Conservation (phyloP, 2,329 filamentous ascomycete genomes). For the Aspergillus aculeatinus region DNA sequence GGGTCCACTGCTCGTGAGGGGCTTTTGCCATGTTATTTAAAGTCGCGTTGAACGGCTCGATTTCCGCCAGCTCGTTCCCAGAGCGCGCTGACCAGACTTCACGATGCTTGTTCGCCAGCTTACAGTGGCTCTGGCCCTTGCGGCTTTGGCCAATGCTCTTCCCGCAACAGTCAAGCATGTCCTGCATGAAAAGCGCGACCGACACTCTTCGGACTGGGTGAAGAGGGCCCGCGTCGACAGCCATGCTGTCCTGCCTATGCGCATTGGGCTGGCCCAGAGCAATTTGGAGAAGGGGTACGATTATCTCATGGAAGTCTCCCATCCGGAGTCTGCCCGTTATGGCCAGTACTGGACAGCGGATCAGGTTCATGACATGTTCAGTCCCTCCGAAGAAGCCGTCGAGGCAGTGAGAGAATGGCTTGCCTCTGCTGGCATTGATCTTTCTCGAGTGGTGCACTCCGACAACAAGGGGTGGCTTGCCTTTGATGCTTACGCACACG, state of each 20-base stretch:
- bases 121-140: slow-evolving; percentile 17
- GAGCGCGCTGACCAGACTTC: neutral
- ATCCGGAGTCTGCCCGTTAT: slow-evolving; percentile 44
- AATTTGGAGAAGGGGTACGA: slow-evolving; percentile 48
- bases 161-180: slow-evolving; percentile 38
- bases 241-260: slow-evolving; percentile 42
- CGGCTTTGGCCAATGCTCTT: slow-evolving; percentile 23
- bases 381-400: slow-evolving; percentile 47
- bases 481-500: slow-evolving; percentile 55
- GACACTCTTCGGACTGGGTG: slow-evolving; percentile 37
- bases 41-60: neutral
- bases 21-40: neutral
- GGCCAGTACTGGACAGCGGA: slow-evolving; percentile 46
- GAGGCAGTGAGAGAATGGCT: slow-evolving; percentile 56
- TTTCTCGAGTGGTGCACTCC: slow-evolving; percentile 51
- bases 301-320: slow-evolving; percentile 45
- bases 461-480: slow-evolving; percentile 54
- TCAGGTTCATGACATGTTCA: slow-evolving; percentile 46
- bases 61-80: neutral
- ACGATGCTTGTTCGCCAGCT: slow-evolving; percentile 7
- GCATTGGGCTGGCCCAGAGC: slow-evolving; percentile 48
- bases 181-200: slow-evolving; percentile 44
- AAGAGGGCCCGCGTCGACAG: slow-evolving; percentile 38
- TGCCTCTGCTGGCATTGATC: slow-evolving; percentile 51
- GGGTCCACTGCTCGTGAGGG: neutral